phyloP scores from a whole-genome alignment of 1,284 basidiomycete genomes.

The Malassezia brasiliensis region DNA sequence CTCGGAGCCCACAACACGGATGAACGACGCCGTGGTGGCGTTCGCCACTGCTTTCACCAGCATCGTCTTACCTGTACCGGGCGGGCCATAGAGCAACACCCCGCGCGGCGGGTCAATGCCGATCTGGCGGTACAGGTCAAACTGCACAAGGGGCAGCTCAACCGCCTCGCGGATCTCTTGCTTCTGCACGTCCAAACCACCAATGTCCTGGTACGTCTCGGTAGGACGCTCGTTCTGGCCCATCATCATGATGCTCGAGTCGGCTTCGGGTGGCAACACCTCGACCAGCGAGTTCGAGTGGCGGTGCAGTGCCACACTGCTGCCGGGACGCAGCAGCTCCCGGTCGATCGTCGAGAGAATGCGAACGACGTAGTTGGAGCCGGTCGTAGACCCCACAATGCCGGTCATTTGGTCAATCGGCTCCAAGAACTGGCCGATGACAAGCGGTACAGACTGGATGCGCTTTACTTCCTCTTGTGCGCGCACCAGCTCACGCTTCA shows the following conservation, averaged over 20 bases:
- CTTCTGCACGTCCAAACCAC: slow-evolving; percentile 95
- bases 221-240: slow-evolving; percentile 62
- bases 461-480: slow-evolving; percentile 99
- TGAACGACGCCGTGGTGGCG: slow-evolving; percentile 93
- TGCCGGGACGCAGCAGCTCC: slow-evolving; percentile 91
- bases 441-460: slow-evolving; percentile 97
- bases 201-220: slow-evolving; percentile 57
- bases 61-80: slow-evolving; percentile 71
- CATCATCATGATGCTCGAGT: slow-evolving; percentile 75
- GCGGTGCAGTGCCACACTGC: slow-evolving; percentile 90
- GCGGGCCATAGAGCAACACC: slow-evolving; percentile 75
- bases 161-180: slow-evolving; percentile 99
- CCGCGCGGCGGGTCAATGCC: slow-evolving; percentile 96
- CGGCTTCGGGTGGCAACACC: slow-evolving; percentile 94
- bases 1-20: slow-evolving; percentile 94
- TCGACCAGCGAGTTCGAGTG: slow-evolving; percentile 98
- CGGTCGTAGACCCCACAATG: slow-evolving; percentile 95
- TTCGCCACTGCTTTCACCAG: slow-evolving; percentile 96
- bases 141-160: slow-evolving; percentile 83
- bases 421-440: slow-evolving; percentile 98
- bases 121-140: slow-evolving; percentile 97
- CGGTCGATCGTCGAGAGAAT: slow-evolving; percentile 95
- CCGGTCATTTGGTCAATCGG: slow-evolving; percentile 96
- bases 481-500: slow-evolving; percentile 92
- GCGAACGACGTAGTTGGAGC: slow-evolving; percentile 95